Evolutionary conservation across 192 early-diverging fungal genomes (phyloP), one percentile per base, ranked within the genome.

Genomic region (Coemansia sp.): DNA sequence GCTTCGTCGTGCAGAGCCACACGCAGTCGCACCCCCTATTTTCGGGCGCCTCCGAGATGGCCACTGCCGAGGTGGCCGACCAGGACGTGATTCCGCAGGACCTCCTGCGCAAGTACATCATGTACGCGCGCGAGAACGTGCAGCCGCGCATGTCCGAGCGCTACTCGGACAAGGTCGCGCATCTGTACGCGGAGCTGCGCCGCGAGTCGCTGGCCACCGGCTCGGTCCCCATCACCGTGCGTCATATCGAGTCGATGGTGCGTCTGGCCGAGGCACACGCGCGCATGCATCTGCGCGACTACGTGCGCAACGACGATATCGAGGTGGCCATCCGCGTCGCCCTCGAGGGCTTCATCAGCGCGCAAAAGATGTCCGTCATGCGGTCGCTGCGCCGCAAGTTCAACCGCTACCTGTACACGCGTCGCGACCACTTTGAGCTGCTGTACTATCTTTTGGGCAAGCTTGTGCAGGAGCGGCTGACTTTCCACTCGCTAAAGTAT

Each of bases 321-420:
- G 92, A 98, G 59, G 86, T 93, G 56, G 96, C 96, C 0, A 95
- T 95, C 62, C 82, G 88, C 11, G 91, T 94, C 6, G 89, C 89
- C 33, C 70, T 98, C 51, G 86, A 92, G 64, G 88, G 87, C 31
- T 98, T 98, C 71, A 91, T 98, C 54, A 80, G 83, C 12, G 91
- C 94, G 28, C 96, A 98, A 62, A 98, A 98, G 80, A 88, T 87
- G 61, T 91, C 91, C 22, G 91, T 98, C 42, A 92, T 92, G 87
- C 83, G 83, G 42, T 72, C 79, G 19, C 74, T 98, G 78, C 87
- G 89, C 65, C 82, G 82, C 72, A 85, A 87, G 73, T 98, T 98
- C 72, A 82, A 81, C 83, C 89, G 89, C 71, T 98, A 95, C 76
- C 67, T 98, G 60, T 83, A 85, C 27, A 70, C 81, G 22, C 77